phyloP scores from a whole-genome alignment of 2,329 filamentous ascomycete species.

The Cryoendolithus antarcticus region DNA sequence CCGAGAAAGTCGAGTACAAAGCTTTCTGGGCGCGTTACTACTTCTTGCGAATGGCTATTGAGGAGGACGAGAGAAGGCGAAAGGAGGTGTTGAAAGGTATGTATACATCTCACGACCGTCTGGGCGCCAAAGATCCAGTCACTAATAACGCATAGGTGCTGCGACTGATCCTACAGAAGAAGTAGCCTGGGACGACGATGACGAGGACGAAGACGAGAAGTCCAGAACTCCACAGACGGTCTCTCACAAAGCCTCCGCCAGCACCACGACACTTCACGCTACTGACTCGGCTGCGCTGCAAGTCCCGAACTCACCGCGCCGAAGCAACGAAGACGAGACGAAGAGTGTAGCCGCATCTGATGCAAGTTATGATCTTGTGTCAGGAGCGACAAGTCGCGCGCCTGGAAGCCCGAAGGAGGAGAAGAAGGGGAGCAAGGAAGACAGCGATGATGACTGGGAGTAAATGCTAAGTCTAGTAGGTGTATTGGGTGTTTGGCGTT shows the following conservation, averaged over 20 bases:
- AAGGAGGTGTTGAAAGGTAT: slow-evolving; percentile 83
- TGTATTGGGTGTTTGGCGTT: not conserved
- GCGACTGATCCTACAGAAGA: slow-evolving; percentile 62
- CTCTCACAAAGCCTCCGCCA: slow-evolving; percentile 12
- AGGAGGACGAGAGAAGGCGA: slow-evolving; percentile 80
- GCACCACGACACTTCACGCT: slow-evolving; percentile 19
- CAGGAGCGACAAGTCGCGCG: slow-evolving; percentile 62
- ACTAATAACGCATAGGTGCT: slow-evolving; percentile 39
- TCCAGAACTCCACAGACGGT: slow-evolving; percentile 23
- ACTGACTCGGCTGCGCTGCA: slow-evolving; percentile 12
- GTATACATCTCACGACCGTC: slow-evolving; percentile 12
- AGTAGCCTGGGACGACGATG: slow-evolving; percentile 61
- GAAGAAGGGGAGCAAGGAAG: slow-evolving; percentile 25
- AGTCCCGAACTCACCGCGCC: slow-evolving; percentile 46
- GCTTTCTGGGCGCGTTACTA: slow-evolving; percentile 95
- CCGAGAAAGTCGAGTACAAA: slow-evolving; percentile 75
- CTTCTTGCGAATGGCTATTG: slow-evolving; percentile 82
- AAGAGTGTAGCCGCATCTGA: slow-evolving; percentile 89
- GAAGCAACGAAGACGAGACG: slow-evolving; percentile 62
- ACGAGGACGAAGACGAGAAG: slow-evolving; percentile 44
- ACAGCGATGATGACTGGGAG: slow-evolving; percentile 27
- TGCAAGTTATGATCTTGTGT: slow-evolving; percentile 86
- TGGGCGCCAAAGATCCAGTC: not conserved
- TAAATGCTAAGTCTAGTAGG: slow-evolving; percentile 5
- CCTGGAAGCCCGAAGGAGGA: slow-evolving; percentile 51